Conservation (phyloP, 257 asterid species). For the Solanum virginianum region DNA sequence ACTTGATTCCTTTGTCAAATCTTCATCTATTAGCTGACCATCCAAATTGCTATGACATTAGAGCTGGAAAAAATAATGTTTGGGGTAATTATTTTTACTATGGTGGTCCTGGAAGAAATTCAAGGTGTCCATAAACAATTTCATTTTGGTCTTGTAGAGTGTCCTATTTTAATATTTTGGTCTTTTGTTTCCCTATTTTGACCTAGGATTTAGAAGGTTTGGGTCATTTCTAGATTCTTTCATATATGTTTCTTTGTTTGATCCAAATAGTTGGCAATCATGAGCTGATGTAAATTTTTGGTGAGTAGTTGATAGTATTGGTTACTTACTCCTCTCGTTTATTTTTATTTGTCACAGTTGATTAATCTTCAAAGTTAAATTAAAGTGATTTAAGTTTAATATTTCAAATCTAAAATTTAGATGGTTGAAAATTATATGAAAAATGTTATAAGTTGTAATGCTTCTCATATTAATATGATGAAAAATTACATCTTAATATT, state of each 20-base stretch:
- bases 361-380: no score
- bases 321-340: neutral
- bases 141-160: neutral
- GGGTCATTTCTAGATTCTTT: slow-evolving; percentile 26
- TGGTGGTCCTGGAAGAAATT: slow-evolving; percentile 90
- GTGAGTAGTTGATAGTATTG: neutral
- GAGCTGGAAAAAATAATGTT: slow-evolving; percentile 69
- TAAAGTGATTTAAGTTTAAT: no score
- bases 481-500: no score
- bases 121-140: slow-evolving; percentile 43
- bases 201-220: neutral
- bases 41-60: slow-evolving; percentile 65
- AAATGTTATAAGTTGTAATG: no score
- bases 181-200: neutral
- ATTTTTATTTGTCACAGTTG: no score
- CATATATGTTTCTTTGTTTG: slow-evolving; percentile 3
- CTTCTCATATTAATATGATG: no score
- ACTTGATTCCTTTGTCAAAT: slow-evolving; percentile 53
- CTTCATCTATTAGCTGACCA: slow-evolving; percentile 86
- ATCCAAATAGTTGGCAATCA: neutral
- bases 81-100: slow-evolving; percentile 91
- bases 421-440: no score
- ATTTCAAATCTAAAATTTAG: no score
- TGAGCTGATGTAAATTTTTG: slow-evolving; percentile 31
- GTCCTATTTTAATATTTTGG: neutral